Evolutionary conservation across 2,329 filamentous ascomycete genomes (phyloP).

Genomic region (Penicillium sp.): DNA sequence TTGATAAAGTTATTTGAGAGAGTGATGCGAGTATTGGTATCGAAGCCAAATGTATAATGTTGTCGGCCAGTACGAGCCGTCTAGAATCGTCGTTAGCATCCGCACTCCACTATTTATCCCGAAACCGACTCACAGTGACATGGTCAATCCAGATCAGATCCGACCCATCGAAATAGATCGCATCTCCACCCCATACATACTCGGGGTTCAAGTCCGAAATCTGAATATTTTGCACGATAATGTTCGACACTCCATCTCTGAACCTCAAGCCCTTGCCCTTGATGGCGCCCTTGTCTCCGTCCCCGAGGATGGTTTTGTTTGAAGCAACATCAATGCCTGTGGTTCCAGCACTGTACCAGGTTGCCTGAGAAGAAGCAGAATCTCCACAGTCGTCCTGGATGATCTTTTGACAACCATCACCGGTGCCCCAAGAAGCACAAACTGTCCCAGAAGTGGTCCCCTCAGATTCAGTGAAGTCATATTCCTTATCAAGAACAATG

Average conservation of each 20-base stretch:
- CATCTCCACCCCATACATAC: constrained; percentile 18
- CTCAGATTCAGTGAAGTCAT: constrained; percentile 11
- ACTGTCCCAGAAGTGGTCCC: constrained; percentile 1
- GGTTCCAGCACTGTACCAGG: constrained; percentile 12
- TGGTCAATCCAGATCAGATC: constrained; percentile 15
- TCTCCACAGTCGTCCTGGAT: constrained; percentile 15
- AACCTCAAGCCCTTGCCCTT: constrained; percentile 13
- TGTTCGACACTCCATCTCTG: constrained; percentile 6
- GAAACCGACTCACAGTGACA: constrained; percentile 3
- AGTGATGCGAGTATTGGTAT: constrained; percentile 10
- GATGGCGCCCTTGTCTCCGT: constrained; percentile 7
- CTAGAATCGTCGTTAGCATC: not conserved
- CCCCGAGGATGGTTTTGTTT: constrained; percentile 13
- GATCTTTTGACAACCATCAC: constrained; percentile 7
- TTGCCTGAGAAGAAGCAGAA: constrained; percentile 7
- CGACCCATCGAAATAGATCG: constrained; percentile 8
- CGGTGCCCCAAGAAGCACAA: constrained; percentile 12
- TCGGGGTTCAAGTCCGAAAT: constrained; percentile 13
- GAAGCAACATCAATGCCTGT: constrained; percentile 13
- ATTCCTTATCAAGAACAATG: constrained; percentile 11
- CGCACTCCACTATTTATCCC: not conserved
- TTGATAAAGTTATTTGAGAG: constrained; percentile 16
- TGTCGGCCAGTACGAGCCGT: constrained; percentile 15
- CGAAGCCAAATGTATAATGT: constrained; percentile 11
- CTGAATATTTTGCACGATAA: constrained; percentile 16